phyloP scores from a whole-genome alignment of 345 rosid genomes.

The Trapa incisa region DNA sequence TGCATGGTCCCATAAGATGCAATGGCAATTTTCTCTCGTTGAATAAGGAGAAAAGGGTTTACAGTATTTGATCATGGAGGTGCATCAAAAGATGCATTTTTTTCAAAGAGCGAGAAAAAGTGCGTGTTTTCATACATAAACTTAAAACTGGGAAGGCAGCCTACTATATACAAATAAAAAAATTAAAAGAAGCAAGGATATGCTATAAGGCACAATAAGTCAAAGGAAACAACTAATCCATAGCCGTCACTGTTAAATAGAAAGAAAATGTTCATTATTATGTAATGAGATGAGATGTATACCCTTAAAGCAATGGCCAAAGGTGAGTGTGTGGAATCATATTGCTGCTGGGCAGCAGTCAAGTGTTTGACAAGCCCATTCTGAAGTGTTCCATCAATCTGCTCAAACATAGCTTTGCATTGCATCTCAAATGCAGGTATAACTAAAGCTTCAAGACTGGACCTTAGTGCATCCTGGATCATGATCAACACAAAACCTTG shows the following conservation, averaged over 20 bases:
- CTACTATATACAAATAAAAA: too few relatives aligned
- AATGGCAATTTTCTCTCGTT: background rate
- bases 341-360: slow-evolving; percentile 52
- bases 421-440: slow-evolving; percentile 65
- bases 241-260: background rate
- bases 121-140: too few relatives aligned
- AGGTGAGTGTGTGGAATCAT: slow-evolving; percentile 51
- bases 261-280: background rate
- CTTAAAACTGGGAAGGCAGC: too few relatives aligned
- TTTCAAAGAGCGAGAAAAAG: too few relatives aligned
- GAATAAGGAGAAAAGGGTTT: too few relatives aligned
- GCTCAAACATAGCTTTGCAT: slow-evolving; percentile 71
- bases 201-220: background rate
- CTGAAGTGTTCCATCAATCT: slow-evolving; percentile 49
- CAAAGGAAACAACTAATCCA: background rate
- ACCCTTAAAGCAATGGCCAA: slow-evolving; percentile 52
- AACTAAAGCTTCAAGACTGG: slow-evolving; percentile 52
- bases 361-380: slow-evolving; percentile 50
- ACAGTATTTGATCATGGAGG: too few relatives aligned
- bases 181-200: too few relatives aligned
- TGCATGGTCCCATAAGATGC: background rate
- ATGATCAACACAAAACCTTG: background rate
- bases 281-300: slow-evolving; percentile 12
- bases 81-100: too few relatives aligned
- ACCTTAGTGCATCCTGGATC: slow-evolving; percentile 48